Conservation (phyloP, 139 green algal genomes). For the Dunaliella sp. region DNA sequence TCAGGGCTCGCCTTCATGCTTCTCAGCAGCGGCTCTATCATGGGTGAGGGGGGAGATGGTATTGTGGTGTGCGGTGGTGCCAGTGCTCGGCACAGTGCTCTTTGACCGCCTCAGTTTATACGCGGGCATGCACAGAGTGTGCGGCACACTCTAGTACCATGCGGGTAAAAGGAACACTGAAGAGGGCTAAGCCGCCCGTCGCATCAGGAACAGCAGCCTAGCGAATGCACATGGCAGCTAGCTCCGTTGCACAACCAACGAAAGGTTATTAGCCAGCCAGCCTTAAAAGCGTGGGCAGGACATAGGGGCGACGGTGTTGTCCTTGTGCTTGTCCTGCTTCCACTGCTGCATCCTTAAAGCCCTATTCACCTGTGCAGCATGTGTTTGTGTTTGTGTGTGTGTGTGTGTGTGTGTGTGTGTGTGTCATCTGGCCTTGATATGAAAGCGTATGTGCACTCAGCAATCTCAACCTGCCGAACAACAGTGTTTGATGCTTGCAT, state of each 20-base stretch:
- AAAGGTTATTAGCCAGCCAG: not conserved
- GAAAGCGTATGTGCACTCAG: not conserved
- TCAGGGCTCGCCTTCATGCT: no score
- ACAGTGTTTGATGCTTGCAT: not conserved
- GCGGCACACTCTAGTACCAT: not conserved
- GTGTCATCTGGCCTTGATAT: not conserved
- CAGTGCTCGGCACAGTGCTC: no score
- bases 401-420: not conserved
- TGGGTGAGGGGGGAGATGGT: no score
- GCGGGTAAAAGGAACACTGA: not conserved
- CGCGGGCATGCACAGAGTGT: no score
- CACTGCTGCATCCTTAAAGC: not conserved
- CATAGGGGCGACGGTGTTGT: constrained; percentile 28
- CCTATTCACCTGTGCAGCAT: not conserved
- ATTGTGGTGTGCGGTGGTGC: no score
- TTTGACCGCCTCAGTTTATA: no score
- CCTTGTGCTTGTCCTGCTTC: not conserved
- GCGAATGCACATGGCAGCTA: not conserved
- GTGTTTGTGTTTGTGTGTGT: not conserved
- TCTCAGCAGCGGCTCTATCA: no score
- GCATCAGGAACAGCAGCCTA: not conserved
- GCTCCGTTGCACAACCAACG: not conserved
- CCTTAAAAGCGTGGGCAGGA: constrained; percentile 63
- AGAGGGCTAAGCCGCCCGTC: not conserved
- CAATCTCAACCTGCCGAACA: not conserved